phyloP scores from a whole-genome alignment of 345 rosid genomes.

The Stellera chamaejasme region DNA sequence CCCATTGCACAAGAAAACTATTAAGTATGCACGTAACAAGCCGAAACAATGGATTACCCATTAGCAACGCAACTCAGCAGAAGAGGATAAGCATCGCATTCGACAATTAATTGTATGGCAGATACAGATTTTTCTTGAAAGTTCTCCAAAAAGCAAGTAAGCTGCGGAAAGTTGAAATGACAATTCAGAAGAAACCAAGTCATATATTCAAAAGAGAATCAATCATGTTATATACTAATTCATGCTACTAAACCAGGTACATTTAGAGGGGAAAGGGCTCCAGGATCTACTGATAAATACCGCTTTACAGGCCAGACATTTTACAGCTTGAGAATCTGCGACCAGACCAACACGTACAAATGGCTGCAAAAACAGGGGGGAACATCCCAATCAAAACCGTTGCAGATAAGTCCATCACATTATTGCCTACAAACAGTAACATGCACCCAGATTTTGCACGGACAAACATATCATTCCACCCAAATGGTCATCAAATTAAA shows the following conservation, averaged over 20 bases:
- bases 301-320: constrained; percentile 72
- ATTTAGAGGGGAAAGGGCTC: no score
- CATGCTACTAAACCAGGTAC: no score
- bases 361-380: constrained; percentile 33
- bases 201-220: constrained; percentile 4
- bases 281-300: constrained; percentile 25
- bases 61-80: constrained; percentile 56
- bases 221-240: not conserved
- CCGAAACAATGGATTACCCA: constrained; percentile 14
- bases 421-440: no score
- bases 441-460: no score
- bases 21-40: no score
- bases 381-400: no score
- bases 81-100: constrained; percentile 57
- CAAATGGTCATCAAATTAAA: no score
- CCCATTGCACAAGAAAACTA: no score
- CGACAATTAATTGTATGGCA: constrained; percentile 44
- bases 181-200: not conserved
- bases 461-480: no score
- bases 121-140: constrained; percentile 26
- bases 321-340: constrained; percentile 50
- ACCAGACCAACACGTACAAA: constrained; percentile 65
- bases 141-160: constrained; percentile 53
- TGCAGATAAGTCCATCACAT: not conserved
- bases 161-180: constrained; percentile 31